Conservation (phyloP, 768 basidiomycete genomes). For the Udeniomyces megalosporus region DNA sequence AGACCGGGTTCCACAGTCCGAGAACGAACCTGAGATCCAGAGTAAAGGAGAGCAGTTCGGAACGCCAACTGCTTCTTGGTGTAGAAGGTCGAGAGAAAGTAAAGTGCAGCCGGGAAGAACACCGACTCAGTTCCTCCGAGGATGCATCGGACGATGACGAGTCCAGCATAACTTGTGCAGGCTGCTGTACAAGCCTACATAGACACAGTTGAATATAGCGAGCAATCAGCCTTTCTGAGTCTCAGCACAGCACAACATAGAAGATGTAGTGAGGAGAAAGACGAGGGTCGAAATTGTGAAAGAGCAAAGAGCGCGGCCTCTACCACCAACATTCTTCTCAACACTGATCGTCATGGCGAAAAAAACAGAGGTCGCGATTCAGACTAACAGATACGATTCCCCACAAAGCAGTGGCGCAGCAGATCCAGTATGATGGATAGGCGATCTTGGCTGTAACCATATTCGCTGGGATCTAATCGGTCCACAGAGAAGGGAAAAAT, state of each 20-base stretch:
- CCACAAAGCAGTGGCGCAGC: constrained; percentile 19
- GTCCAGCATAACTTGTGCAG: constrained; percentile 19
- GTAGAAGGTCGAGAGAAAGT: constrained; percentile 21
- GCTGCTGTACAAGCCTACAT: constrained; percentile 20
- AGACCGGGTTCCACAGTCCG: not conserved
- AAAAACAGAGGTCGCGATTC: too few species aligned
- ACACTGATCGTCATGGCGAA: too few species aligned
- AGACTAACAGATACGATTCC: constrained; percentile 24
- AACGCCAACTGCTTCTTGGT: constrained; percentile 16
- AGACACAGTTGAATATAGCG: too few species aligned
- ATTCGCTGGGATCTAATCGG: constrained; percentile 12
- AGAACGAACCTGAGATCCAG: constrained; percentile 18
- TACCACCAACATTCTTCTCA: too few species aligned
- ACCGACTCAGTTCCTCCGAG: constrained; percentile 19
- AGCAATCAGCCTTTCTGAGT: too few species aligned
- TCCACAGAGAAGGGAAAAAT: too few species aligned
- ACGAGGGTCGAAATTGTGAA: too few species aligned
- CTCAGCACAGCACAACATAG: too few species aligned
- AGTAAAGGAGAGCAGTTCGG: constrained; percentile 22
- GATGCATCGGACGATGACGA: constrained; percentile 21
- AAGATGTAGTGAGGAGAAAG: too few species aligned
- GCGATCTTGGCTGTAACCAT: not conserved
- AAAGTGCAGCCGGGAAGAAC: constrained; percentile 26
- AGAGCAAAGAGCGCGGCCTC: too few species aligned
- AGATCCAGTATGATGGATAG: constrained; percentile 24